phyloP scores from a whole-genome alignment of 352 stramenopile species.

The Globisporangium splendens region DNA sequence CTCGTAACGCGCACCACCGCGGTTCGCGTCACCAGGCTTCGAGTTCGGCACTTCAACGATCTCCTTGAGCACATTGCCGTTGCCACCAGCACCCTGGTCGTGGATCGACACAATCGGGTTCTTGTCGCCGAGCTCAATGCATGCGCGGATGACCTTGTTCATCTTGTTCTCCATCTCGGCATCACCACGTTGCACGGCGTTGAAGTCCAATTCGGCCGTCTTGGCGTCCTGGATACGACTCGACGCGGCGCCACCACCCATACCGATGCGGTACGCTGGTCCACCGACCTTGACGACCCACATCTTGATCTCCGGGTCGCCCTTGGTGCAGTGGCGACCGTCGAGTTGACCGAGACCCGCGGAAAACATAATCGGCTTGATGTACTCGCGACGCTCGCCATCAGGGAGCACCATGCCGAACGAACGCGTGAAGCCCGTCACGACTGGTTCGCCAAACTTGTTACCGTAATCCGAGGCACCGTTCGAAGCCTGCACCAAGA shows the following conservation, averaged over 20 bases:
- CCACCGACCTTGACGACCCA: conserved; percentile 98
- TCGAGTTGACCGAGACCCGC: conserved; percentile 97
- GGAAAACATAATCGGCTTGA: conserved; percentile 99
- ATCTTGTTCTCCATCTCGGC: conserved; percentile 99
- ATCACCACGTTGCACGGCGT: conserved; percentile 98
- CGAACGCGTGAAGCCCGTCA: conserved; percentile 96
- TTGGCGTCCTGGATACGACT: conserved; percentile 93
- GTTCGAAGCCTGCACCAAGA: conserved; percentile 96
- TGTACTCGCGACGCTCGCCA: conserved; percentile 97
- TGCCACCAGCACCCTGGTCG: conserved; percentile 98
- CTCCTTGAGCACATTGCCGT: conserved; percentile 99
- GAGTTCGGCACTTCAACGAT: conserved; percentile 92
- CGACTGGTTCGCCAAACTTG: conserved; percentile 99
- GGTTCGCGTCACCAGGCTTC: conserved; percentile 86
- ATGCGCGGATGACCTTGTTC: conserved; percentile 98
- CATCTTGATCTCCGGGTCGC: conserved; percentile 93
- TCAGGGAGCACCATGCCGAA: conserved; percentile 96
- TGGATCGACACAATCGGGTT: conserved; percentile 99
- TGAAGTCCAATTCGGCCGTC: conserved; percentile 97
- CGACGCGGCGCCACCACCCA: conserved; percentile 96
- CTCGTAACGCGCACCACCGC: conserved; percentile 89
- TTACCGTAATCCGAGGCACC: conserved; percentile 99
- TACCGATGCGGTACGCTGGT: conserved; percentile 98
- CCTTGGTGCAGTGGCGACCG: conserved; percentile 92
- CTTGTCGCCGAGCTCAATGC: conserved; percentile 94